Evolutionary conservation across 169 alveolate species (phyloP), one percentile per base, ranked within the genome.

Genomic region (Miamiensis avidus): DNA sequence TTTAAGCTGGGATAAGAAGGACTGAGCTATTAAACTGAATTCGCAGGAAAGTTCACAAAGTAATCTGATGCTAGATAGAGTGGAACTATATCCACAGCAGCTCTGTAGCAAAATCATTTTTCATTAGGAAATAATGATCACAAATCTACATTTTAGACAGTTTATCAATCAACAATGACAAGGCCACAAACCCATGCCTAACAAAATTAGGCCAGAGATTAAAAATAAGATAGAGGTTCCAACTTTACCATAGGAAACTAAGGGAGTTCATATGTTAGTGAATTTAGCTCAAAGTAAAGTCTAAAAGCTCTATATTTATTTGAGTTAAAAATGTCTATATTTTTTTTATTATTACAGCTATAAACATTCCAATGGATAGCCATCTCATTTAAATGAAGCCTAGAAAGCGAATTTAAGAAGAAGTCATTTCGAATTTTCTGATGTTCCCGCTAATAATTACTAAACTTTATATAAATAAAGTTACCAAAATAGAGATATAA

Each of bases 1-100:
- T 79, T 79, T 29, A 79, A 33, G 1, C n/a, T 79, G 77, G 84
- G 84, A 1, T 25, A 79, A 79, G 84, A 79, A n/a, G n/a, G 30
- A 65, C 25, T 34, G 64, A 33, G 49, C 0, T 79, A 79, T 79
- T n/a, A 25, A n/a, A 49, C 84, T 0, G 84, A 79, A 79, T 34
- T 72, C 28, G 29, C 65, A 49, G 84, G 84, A 29, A 79, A 79
- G 34, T 79, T 34, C 29, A 79, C 27, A 79, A 79, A 64, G 30
- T 34, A 79, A 49, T 27, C 25, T 34, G 6, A 49, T 32, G 11
- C 34, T 34, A 74, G 84, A 64, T 79, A 34, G 30, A 20, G 64
- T 29, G 65, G 31, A 30, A 72, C 65, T n/a, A 64, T 34, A n/a
- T 49, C n/a, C 26, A 33, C 34, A 49, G 84, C 34, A 64, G 29